A percentile compares a stretch with the other conserved stretches of the same genome.
phyloP scores from a whole-genome alignment of 805 yeast genomes.

The Helenozyma rhizophorensis region DNA sequence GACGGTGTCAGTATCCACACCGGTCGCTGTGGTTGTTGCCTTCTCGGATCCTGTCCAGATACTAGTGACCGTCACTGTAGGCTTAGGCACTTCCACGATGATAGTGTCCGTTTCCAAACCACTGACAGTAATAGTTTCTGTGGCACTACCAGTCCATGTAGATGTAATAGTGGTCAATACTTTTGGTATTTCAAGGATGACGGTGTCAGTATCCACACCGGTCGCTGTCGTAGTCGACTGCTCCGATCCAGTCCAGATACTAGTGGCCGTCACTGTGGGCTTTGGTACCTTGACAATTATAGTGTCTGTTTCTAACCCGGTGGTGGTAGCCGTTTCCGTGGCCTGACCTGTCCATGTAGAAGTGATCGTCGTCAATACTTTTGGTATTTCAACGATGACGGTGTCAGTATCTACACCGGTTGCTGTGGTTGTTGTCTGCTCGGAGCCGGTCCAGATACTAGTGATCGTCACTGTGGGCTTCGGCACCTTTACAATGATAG shows the following conservation, averaged over 20 bases:
- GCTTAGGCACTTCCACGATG: conserved; percentile 10
- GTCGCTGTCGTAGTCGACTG: conserved; percentile 2
- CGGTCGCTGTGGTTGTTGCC: conserved; percentile 10
- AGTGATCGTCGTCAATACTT: not conserved
- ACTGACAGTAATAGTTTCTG: conserved; percentile 6
- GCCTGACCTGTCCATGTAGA: conserved; percentile 4
- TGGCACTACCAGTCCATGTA: conserved; percentile 6
- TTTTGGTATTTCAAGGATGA: conserved; percentile 10
- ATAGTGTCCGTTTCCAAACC: conserved; percentile 12
- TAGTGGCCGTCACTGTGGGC: conserved; percentile 2
- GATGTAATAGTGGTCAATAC: conserved; percentile 6
- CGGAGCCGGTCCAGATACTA: not conserved
- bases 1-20: conserved; percentile 15
- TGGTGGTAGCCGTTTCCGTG: too few species aligned
- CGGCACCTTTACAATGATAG: not conserved
- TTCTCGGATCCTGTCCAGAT: conserved; percentile 9
- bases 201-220: conserved; percentile 3
- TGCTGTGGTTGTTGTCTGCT: too few species aligned
- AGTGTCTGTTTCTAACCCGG: conserved; percentile 1
- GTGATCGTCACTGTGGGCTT: not conserved
- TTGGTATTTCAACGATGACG: too few species aligned
- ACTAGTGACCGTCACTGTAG: conserved; percentile 11
- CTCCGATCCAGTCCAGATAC: conserved; percentile 3
- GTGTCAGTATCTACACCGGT: too few species aligned
- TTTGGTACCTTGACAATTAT: conserved; percentile 4